Base-by-base conservation (phyloP, 768 basidiomycete species). In the Cystobasidium tubakii region DNA sequence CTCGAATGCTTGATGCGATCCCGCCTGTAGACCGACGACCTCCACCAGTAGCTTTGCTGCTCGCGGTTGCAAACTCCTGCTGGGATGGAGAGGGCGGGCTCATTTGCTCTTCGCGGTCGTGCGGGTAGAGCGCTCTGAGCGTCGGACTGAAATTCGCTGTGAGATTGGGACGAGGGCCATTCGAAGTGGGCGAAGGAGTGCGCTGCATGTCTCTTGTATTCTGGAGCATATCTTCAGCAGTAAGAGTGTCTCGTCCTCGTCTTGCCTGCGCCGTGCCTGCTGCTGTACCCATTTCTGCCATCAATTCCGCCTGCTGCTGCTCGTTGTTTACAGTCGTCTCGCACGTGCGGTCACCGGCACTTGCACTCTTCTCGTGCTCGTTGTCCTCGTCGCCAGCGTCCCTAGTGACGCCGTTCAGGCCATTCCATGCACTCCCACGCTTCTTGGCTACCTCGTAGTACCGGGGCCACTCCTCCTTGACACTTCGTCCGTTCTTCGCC, bases 391-490 rank as follows among this genome's bases (percentile, higher is more conserved):
- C 66, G 50, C 42, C 34, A 46, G 27, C 62, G 29, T 66, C 72
- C 10, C 63, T 64, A 29, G 72, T 73, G 46, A 69, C 43, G 34
- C 72, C 73, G 54, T 50, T 74, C 9, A 75, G 42, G 21, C 78
- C 78, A 21, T 78, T 90, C 78, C 97, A 98, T 72, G 95, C 92
- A 3, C 44, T 66, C 2, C 95, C 96, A 63, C 95, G 84, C 57
- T 89, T 84, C 60, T 92, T 87, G 15, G 96, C 96, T 80, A 92
- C 91, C 76, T 92, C 89, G 88, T 91, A 94, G 79, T 95, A 98
- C 81, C 96, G 91, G 4, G 96, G 96, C 96, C 96, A 99, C 81
- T 97, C 96, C 21, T 97, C 90, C 80, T 89, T 90, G 81, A 99
- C 90, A 15, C 89, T 87, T 31, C 90, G 87, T 1, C 94, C 93